Percentiles rank a stretch among this genome's conserved stretches.
phyloP scores from a whole-genome alignment of 371 early-diverging fungal species.

The Haplosporangium sp. region DNA sequence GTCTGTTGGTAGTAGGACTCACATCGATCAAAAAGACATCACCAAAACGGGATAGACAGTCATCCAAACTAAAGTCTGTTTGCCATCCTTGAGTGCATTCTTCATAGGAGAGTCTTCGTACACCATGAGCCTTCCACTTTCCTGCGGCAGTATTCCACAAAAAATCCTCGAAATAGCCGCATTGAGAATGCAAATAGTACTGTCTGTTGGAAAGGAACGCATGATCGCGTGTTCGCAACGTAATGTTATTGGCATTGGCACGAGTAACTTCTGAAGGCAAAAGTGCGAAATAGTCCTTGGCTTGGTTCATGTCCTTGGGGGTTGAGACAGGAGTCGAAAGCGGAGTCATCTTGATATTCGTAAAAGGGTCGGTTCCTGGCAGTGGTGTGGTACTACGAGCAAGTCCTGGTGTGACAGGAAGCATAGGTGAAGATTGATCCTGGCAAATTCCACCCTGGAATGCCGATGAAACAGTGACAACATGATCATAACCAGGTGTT shows the following conservation, averaged over 20 bases:
- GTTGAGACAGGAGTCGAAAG: slow-evolving; percentile 20
- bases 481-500: slow-evolving; percentile 53
- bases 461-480: slow-evolving; percentile 54
- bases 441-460: slow-evolving; percentile 26
- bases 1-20: slow-evolving; percentile 44
- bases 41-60: slow-evolving; percentile 29
- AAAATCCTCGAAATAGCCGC: slow-evolving; percentile 49
- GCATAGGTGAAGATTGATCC: slow-evolving; percentile 29
- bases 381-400: slow-evolving; percentile 47
- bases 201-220: slow-evolving; percentile 51
- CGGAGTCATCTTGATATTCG: slow-evolving; percentile 15
- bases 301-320: slow-evolving; percentile 22
- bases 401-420: slow-evolving; percentile 50
- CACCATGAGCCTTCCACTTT: slow-evolving; percentile 36
- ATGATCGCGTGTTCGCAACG: slow-evolving; percentile 48
- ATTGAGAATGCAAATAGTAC: slow-evolving; percentile 52
- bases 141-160: slow-evolving; percentile 39
- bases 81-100: slow-evolving; percentile 45
- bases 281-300: slow-evolving; percentile 44
- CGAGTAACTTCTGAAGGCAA: slow-evolving; percentile 49
- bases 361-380: slow-evolving; percentile 1
- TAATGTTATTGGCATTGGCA: slow-evolving; percentile 56
- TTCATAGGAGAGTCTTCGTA: slow-evolving; percentile 31
- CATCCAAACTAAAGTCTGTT: slow-evolving; percentile 23
- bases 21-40: slow-evolving; percentile 51